Base-by-base conservation (phyloP, 2,329 filamentous ascomycete genomes). In the Lasiodiplodia theobromae region DNA sequence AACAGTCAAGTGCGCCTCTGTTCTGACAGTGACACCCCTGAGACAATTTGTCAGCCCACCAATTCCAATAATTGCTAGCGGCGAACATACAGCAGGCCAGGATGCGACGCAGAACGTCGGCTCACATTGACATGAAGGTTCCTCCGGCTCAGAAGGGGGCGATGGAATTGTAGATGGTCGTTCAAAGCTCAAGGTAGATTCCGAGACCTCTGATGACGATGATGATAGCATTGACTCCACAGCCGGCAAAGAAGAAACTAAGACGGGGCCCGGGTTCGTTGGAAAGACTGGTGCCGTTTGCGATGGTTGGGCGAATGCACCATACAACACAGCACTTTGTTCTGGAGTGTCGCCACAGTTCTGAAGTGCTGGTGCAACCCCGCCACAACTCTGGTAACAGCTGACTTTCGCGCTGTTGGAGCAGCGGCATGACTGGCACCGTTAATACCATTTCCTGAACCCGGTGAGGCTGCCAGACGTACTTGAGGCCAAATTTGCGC, bases 401-500 rank as follows among this genome's bases (percentile, higher is more conserved):
- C 23, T 31, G 5, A 53, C 10, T 40, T 54, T 65, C 1, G n/a
- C 62, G 16, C 2, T 21, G 44, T 65, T 65, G 12, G 47, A n/a
- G 62, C 62, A 65, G 23, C 16, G 51, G 34, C 62, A 65, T 16
- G 62, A 65, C 62, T 65, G 23, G 2, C 2, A 18, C 11, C 16
- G n/a, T 65, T 18, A 65, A n/a, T 5, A 14, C 5, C 7, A 3
- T 5, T 40, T n/a, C 4, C 4, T 18, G n/a, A 5, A 14, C 1
- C 16, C 14, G 25, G 18, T 25, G n/a, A 16, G 8, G 18, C 10
- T 25, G 2, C 18, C 38, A 23, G n/a, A 49, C 14, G 25, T 65
- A 65, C 62, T 31, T 54, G 31, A 12, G 62, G 62, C 62, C 62
- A 65, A 10, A 53, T 37, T 18, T 65, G 47, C 12, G 62, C 34